Evolutionary conservation across 2,329 filamentous ascomycete genomes (phyloP).

Genomic region (Arthrobotrys entomopaga): DNA sequence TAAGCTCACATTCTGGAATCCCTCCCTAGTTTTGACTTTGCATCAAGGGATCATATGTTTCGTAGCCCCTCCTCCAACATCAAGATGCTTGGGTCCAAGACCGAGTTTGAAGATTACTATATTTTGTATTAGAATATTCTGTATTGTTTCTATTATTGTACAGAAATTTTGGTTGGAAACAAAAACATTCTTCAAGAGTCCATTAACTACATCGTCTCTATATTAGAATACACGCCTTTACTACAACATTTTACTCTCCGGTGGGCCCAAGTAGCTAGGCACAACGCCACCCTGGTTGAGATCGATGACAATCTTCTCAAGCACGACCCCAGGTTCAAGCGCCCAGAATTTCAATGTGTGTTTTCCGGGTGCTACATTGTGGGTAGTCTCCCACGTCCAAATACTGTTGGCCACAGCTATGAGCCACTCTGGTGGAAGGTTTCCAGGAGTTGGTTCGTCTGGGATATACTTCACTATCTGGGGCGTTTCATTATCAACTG

Average conservation of each 20-base stretch:
- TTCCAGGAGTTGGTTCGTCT: slow-evolving; percentile 61
- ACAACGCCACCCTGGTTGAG: slow-evolving; percentile 58
- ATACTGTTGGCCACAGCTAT: slow-evolving; percentile 66
- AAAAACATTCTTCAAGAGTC: slow-evolving; percentile 1
- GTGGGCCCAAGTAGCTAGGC: slow-evolving; percentile 61
- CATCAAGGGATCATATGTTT: no score
- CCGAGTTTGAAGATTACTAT: no score
- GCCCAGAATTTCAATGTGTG: slow-evolving; percentile 65
- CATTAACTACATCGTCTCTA: not conserved
- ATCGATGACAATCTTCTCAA: slow-evolving; percentile 61
- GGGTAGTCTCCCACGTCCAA: slow-evolving; percentile 65
- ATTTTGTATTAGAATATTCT: not conserved
- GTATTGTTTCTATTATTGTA: slow-evolving; percentile 2
- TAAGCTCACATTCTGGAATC: not conserved
- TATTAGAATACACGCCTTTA: slow-evolving; percentile 7
- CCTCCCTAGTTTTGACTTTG: no score
- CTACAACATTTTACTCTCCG: slow-evolving; percentile 60
- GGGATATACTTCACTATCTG: slow-evolving; percentile 64
- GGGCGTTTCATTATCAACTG: slow-evolving; percentile 63
- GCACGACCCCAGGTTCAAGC: slow-evolving; percentile 64
- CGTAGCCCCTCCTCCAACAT: no score
- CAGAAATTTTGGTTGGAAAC: not conserved
- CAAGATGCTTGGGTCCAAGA: no score
- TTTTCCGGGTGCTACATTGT: slow-evolving; percentile 61
- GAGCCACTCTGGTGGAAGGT: slow-evolving; percentile 66